Conservation (phyloP, 192 early-diverging fungal genomes). For the Coemansia erecta region DNA sequence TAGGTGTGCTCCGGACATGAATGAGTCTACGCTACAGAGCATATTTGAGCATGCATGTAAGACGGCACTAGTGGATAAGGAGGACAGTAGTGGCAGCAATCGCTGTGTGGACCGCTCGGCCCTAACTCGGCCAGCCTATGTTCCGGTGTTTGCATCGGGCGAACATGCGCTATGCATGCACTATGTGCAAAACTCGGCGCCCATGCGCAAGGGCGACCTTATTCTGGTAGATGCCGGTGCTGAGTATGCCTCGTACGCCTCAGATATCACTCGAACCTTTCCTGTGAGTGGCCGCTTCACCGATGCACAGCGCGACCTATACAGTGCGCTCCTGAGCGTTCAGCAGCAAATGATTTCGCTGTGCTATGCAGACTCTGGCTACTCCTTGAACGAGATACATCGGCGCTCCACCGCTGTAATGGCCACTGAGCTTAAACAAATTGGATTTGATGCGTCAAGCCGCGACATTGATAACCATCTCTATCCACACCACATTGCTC, state of each 20-base stretch:
- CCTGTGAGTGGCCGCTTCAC: conserved; percentile 87
- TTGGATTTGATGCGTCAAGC: conserved; percentile 64
- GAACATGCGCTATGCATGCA: conserved; percentile 89
- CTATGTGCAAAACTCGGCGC: conserved; percentile 83
- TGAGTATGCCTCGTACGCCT: conserved; percentile 85
- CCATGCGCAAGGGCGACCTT: conserved; percentile 68
- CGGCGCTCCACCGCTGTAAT: conserved; percentile 67
- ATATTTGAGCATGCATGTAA: conserved; percentile 71
- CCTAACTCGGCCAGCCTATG: conserved; percentile 71
- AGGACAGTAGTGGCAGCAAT: conserved; percentile 57
- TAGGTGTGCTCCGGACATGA: conserved; percentile 63
- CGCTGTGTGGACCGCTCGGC: conserved; percentile 19
- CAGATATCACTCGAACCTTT: conserved; percentile 93
- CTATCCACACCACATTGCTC: conserved; percentile 94
- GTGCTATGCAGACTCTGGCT: conserved; percentile 30
- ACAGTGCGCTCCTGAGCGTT: conserved; percentile 77
- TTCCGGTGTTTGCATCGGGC: conserved; percentile 94
- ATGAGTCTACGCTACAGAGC: conserved; percentile 75
- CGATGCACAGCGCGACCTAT: conserved; percentile 74
- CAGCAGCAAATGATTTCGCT: conserved; percentile 85
- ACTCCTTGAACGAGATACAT: conserved; percentile 83
- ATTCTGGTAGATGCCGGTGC: conserved; percentile 90
- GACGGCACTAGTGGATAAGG: conserved; percentile 15
- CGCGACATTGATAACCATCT: conserved; percentile 76
- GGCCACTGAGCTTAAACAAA: conserved; percentile 63